A percentile compares a stretch with the other conserved stretches of the same genome.
phyloP scores from a whole-genome alignment of 2,329 filamentous ascomycete genomes.

The Colletotrichum destructivum region DNA sequence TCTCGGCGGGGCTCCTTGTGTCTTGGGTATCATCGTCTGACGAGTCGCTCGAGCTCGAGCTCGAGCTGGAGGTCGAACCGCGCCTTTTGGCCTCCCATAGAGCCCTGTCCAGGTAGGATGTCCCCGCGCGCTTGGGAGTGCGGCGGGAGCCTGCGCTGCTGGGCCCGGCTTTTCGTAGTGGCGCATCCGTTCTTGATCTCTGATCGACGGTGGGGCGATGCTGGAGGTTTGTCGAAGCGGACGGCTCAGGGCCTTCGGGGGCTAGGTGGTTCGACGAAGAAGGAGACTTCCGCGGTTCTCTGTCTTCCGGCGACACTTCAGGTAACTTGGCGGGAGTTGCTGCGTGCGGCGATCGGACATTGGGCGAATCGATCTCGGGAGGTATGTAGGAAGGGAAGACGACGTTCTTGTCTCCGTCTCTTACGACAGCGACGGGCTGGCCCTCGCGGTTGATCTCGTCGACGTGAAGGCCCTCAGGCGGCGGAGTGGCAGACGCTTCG shows the following conservation, averaged over 20 bases:
- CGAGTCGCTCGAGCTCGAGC: conserved; percentile 46
- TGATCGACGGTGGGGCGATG: conserved; percentile 43
- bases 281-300: conserved; percentile 30
- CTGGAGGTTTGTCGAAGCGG: neutral
- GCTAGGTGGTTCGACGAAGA: conserved; percentile 37
- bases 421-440: conserved; percentile 49
- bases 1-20: conserved; percentile 13
- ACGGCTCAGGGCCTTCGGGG: conserved; percentile 6
- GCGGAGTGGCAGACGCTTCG: conserved; percentile 35
- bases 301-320: neutral
- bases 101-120: conserved; percentile 49
- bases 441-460: conserved; percentile 48
- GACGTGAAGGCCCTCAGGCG: conserved; percentile 45
- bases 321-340: conserved; percentile 6
- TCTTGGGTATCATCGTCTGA: conserved; percentile 46
- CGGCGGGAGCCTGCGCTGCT: conserved; percentile 41
- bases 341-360: conserved; percentile 2
- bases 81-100: conserved; percentile 44
- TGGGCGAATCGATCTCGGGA: conserved; percentile 46
- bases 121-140: conserved; percentile 46
- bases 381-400: conserved; percentile 53
- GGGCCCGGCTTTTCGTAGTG: conserved; percentile 33
- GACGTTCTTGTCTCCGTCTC: conserved; percentile 50
- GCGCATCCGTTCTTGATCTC: conserved; percentile 46
- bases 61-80: conserved; percentile 44